Percentiles rank a stretch among this genome's conserved stretches.
Evolutionary conservation across 768 basidiomycete species (phyloP).

Genomic region (Boletus patriciae): DNA sequence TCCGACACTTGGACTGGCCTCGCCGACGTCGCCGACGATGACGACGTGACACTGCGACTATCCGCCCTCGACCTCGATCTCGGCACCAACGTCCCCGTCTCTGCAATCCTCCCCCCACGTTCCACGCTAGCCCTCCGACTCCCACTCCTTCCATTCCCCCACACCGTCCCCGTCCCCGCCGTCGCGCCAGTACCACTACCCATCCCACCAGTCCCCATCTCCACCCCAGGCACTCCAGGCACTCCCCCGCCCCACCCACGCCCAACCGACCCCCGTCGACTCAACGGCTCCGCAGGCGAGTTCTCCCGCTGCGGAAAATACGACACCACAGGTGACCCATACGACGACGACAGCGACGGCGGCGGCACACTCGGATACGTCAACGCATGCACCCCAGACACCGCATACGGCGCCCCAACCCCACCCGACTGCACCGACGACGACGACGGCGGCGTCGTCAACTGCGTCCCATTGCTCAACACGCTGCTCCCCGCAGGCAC

Average conservation of each 20-base stretch:
- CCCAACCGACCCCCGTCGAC: slow-evolving; percentile 52
- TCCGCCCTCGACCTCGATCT: slow-evolving; percentile 45
- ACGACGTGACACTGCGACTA: slow-evolving; percentile 42
- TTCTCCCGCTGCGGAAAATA: slow-evolving; percentile 45
- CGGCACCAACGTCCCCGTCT: slow-evolving; percentile 58
- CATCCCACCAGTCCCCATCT: neutral
- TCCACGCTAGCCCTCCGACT: slow-evolving; percentile 62
- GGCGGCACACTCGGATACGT: slow-evolving; percentile 85
- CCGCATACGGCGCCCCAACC: slow-evolving; percentile 17
- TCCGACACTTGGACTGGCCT: slow-evolving; percentile 32
- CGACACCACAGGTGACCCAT: slow-evolving; percentile 65
- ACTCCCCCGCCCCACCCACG: slow-evolving; percentile 32
- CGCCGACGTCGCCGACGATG: no score
- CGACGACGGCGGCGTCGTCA: slow-evolving; percentile 76
- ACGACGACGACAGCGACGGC: slow-evolving; percentile 75
- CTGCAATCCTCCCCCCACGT: slow-evolving; percentile 65
- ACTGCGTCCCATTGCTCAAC: slow-evolving; percentile 47
- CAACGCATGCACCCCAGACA: slow-evolving; percentile 42
- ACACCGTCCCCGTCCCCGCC: neutral
- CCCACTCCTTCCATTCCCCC: slow-evolving; percentile 27
- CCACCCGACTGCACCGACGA: slow-evolving; percentile 25
- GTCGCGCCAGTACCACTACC: neutral
- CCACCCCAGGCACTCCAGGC: neutral
- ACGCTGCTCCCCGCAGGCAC: slow-evolving; percentile 34
- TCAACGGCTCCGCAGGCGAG: slow-evolving; percentile 53